Conservation (phyloP, 257 asterid species). For the Fraxinus cuspidata region DNA sequence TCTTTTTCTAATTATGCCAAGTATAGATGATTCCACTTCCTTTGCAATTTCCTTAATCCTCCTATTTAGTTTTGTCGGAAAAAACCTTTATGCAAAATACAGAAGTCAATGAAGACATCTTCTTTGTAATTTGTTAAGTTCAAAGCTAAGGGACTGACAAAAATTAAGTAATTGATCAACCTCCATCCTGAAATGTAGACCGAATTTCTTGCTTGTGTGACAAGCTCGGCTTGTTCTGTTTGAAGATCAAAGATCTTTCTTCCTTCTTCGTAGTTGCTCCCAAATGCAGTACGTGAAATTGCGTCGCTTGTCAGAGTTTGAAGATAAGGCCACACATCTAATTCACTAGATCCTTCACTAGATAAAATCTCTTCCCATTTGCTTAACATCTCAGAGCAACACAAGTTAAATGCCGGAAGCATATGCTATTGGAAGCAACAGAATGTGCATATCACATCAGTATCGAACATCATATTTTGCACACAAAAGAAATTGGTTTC, state of each 20-base stretch:
- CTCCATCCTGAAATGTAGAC: constrained; percentile 49
- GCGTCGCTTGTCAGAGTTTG: constrained; percentile 56
- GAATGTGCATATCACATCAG: background rate
- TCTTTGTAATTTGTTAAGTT: background rate
- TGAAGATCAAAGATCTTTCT: constrained; percentile 59
- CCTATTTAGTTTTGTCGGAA: constrained; percentile 49
- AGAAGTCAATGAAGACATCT: background rate
- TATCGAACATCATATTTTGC: background rate
- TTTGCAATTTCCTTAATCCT: constrained; percentile 41
- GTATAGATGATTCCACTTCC: constrained; percentile 40
- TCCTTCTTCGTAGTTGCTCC: constrained; percentile 62
- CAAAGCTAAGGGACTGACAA: background rate
- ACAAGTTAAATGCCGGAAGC: constrained; percentile 51
- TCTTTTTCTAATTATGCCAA: constrained; percentile 41
- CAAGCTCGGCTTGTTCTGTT: constrained; percentile 39
- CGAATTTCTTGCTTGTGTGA: constrained; percentile 17
- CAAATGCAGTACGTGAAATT: constrained; percentile 62
- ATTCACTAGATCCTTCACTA: constrained; percentile 35
- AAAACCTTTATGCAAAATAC: constrained; percentile 24
- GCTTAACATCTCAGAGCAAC: constrained; percentile 57
- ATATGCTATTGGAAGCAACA: constrained; percentile 31
- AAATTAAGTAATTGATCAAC: constrained; percentile 12
- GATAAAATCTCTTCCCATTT: constrained; percentile 50
- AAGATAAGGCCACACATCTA: constrained; percentile 63
- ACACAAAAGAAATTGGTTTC: too few species aligned